Percentiles rank a stretch among this genome's conserved stretches.
Evolutionary conservation across 2,329 filamentous ascomycete species (phyloP).

Genomic region (Seiridium unicorne): DNA sequence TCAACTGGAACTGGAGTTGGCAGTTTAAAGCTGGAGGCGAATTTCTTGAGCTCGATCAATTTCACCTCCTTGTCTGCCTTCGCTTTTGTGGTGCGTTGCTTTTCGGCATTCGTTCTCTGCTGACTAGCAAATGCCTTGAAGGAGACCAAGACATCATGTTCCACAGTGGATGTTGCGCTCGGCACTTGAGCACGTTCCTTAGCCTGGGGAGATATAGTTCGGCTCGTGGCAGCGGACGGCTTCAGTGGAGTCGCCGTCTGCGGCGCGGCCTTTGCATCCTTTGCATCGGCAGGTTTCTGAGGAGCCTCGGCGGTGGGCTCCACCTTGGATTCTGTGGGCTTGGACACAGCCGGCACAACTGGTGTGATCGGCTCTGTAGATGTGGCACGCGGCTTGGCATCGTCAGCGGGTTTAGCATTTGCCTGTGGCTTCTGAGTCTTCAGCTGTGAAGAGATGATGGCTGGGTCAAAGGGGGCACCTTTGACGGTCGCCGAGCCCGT

Average conservation of each 20-base stretch:
- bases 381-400: constrained; percentile 24
- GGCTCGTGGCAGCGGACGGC: constrained; percentile 36
- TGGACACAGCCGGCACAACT: constrained; percentile 23
- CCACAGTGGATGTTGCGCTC: constrained; percentile 60
- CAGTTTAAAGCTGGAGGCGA: constrained; percentile 91
- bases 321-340: constrained; percentile 29
- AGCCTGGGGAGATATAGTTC: constrained; percentile 38
- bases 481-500: constrained; percentile 70
- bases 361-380: constrained; percentile 15
- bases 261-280: constrained; percentile 18
- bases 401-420: constrained; percentile 31
- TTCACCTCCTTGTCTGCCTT: constrained; percentile 85
- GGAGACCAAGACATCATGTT: constrained; percentile 58
- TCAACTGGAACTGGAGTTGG: constrained; percentile 89
- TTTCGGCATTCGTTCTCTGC: constrained; percentile 55
- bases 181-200: constrained; percentile 39
- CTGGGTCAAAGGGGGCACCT: constrained; percentile 79
- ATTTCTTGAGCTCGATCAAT: constrained; percentile 91
- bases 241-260: constrained; percentile 24
- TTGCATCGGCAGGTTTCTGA: constrained; percentile 17
- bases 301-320: constrained; percentile 22
- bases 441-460: constrained; percentile 87
- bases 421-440: constrained; percentile 44
- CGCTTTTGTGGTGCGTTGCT: constrained; percentile 55
- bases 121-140: constrained; percentile 64